phyloP scores from a whole-genome alignment of 768 basidiomycete genomes.

The Rhizopogon sp. region DNA sequence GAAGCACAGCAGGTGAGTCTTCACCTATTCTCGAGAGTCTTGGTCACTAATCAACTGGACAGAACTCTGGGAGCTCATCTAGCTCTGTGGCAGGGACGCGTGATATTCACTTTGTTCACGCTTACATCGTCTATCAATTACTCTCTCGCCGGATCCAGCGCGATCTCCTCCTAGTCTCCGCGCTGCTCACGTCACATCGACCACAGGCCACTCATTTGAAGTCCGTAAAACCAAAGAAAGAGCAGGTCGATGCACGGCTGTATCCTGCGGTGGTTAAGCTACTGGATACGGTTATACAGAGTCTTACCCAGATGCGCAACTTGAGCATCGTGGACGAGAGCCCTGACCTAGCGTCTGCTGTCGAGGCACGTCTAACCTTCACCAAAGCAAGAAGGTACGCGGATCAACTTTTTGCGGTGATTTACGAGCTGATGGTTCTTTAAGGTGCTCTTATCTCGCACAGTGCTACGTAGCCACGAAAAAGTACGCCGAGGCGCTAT shows the following conservation, averaged over 20 bases:
- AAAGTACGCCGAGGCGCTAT: slow-evolving; percentile 67
- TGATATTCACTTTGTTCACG: slow-evolving; percentile 81
- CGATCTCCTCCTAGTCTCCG: slow-evolving; percentile 74
- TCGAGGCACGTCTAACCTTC: slow-evolving; percentile 72
- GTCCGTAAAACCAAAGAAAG: slow-evolving; percentile 29
- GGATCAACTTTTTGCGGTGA: neutral
- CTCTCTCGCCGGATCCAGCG: slow-evolving; percentile 85
- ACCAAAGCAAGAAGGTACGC: slow-evolving; percentile 70
- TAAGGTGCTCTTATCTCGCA: slow-evolving; percentile 71
- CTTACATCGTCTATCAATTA: slow-evolving; percentile 84
- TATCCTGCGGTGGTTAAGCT: slow-evolving; percentile 87
- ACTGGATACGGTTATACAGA: slow-evolving; percentile 81
- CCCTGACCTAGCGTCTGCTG: slow-evolving; percentile 71
- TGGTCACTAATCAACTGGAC: slow-evolving; percentile 11
- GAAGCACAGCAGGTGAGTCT: slow-evolving; percentile 76
- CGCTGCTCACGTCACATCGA: slow-evolving; percentile 47
- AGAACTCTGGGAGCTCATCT: slow-evolving; percentile 38
- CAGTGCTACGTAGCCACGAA: slow-evolving; percentile 68
- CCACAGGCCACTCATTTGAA: slow-evolving; percentile 13
- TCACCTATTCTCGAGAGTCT: neutral
- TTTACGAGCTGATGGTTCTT: neutral
- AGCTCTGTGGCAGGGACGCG: slow-evolving; percentile 43
- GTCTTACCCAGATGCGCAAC: slow-evolving; percentile 76
- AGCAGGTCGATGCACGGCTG: slow-evolving; percentile 63
- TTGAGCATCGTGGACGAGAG: slow-evolving; percentile 86